Evolutionary conservation across 352 stramenopile genomes (phyloP).

Genomic region (Phytophthora kernoviae): DNA sequence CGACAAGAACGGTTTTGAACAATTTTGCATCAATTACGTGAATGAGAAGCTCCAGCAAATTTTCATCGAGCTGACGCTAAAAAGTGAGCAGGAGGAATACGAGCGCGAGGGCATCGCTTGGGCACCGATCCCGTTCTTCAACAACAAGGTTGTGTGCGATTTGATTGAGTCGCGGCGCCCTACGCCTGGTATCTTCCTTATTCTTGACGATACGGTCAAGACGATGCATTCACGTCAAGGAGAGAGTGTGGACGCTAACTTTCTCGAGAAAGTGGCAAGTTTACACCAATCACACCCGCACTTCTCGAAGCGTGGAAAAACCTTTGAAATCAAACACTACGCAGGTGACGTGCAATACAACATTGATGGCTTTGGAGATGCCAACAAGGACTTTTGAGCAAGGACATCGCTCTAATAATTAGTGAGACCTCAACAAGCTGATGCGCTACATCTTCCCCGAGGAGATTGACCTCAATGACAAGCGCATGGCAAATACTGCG

Average conservation of each 20-base stretch:
- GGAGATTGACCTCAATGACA: slow-evolving; percentile 82
- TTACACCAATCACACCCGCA: slow-evolving; percentile 72
- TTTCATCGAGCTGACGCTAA: slow-evolving; percentile 92
- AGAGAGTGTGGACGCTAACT: slow-evolving; percentile 78
- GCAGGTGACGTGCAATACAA: slow-evolving; percentile 88
- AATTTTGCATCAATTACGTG: slow-evolving; percentile 96
- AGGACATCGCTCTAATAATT: slow-evolving; percentile 84
- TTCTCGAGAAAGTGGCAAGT: slow-evolving; percentile 78
- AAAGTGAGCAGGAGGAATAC: slow-evolving; percentile 95
- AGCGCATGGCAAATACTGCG: slow-evolving; percentile 78
- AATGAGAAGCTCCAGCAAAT: slow-evolving; percentile 95
- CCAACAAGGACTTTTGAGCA: slow-evolving; percentile 86
- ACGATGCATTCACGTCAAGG: slow-evolving; percentile 88
- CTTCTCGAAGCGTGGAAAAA: slow-evolving; percentile 86
- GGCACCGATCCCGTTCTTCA: slow-evolving; percentile 92
- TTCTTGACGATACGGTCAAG: slow-evolving; percentile 86
- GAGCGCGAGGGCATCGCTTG: slow-evolving; percentile 93
- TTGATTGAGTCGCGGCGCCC: slow-evolving; percentile 81
- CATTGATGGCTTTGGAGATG: slow-evolving; percentile 80
- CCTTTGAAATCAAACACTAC: slow-evolving; percentile 88
- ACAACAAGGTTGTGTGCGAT: slow-evolving; percentile 92
- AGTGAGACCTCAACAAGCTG: slow-evolving; percentile 86
- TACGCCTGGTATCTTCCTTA: slow-evolving; percentile 80
- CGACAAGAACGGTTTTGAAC: slow-evolving; percentile 94
- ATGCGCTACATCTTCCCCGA: slow-evolving; percentile 87